Conservation (phyloP, 1,284 basidiomycete genomes). For the Coriolopsis trogii region DNA sequence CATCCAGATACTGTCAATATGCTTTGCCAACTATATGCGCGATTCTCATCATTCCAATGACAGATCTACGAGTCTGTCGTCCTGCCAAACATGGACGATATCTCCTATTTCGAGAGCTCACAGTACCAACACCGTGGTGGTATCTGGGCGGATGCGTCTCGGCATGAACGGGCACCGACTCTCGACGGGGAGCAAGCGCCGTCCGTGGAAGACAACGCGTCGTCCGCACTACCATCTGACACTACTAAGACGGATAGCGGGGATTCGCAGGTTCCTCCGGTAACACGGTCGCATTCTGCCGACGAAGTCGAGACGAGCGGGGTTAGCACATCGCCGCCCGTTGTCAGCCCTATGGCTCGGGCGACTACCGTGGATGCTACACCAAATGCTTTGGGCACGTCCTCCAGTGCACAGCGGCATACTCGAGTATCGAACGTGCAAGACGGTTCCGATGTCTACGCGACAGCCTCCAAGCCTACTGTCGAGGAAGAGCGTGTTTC, state of each 20-base stretch:
- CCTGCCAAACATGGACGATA: constrained; percentile 97
- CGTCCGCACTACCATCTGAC: constrained; percentile 26
- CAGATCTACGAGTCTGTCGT: constrained; percentile 94
- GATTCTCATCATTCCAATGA: too few relatives aligned
- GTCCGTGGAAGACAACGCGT: constrained; percentile 22
- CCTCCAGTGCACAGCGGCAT: constrained; percentile 32
- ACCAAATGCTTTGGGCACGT: constrained; percentile 13
- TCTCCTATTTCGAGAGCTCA: constrained; percentile 90
- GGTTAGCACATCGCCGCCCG: constrained; percentile 9
- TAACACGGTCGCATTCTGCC: constrained; percentile 37
- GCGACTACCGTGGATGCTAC: constrained; percentile 22
- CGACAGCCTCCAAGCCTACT: constrained; percentile 12
- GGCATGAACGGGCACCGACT: constrained; percentile 42
- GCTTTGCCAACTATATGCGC: too few relatives aligned
- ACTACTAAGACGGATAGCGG: constrained; percentile 18
- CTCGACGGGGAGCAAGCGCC: constrained; percentile 15
- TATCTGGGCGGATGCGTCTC: constrained; percentile 83
- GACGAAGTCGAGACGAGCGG: constrained; percentile 27
- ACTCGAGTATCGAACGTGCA: constrained; percentile 41
- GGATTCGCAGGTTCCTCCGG: constrained; percentile 26
- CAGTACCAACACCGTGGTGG: constrained; percentile 78
- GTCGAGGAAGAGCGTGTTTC: constrained; percentile 14
- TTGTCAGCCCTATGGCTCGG: constrained; percentile 16
- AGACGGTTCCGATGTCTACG: constrained; percentile 29
- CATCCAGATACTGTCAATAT: constrained; percentile 1